A percentile compares a stretch with the other conserved stretches of the same genome.
Conservation (phyloP, 495 filamentous ascomycete genomes). For the Aspergillus heteromorphus region DNA sequence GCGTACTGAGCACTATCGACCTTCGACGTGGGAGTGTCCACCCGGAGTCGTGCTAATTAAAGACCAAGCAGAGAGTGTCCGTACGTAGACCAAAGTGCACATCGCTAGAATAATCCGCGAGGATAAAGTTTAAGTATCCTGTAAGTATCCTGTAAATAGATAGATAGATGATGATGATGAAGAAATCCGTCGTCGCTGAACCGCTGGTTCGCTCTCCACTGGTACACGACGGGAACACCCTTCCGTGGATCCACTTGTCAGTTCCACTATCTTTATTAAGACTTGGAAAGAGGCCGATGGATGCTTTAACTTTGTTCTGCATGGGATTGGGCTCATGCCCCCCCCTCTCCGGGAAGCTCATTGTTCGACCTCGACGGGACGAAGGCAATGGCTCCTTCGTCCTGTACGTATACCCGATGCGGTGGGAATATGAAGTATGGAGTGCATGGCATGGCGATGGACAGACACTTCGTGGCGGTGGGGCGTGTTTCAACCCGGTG, state of each 20-base stretch:
- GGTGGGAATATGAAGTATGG: background rate
- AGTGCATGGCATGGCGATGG: background rate
- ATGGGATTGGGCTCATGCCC: background rate
- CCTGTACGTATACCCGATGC: constrained; percentile 1
- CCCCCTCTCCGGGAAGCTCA: background rate
- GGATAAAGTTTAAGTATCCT: too few relatives aligned
- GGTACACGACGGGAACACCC: constrained; percentile 7
- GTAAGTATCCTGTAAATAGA: too few relatives aligned
- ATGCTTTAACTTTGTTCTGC: background rate
- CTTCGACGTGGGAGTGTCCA: too few relatives aligned
- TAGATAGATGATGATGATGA: too few relatives aligned
- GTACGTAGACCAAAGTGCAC: too few relatives aligned
- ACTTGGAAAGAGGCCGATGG: background rate
- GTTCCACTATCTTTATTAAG: background rate
- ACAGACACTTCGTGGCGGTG: background rate
- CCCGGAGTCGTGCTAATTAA: too few relatives aligned
- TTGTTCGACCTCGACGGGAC: too few relatives aligned
- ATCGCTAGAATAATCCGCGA: too few relatives aligned
- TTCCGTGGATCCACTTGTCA: constrained; percentile 13
- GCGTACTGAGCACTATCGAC: too few relatives aligned
- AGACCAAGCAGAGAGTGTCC: too few relatives aligned
- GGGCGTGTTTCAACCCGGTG: background rate
- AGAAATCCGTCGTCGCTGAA: background rate
- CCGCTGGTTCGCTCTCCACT: background rate
- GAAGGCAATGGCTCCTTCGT: background rate